Evolutionary conservation across 441 rosid genomes (phyloP).

Genomic region (Erodium moschatum): DNA sequence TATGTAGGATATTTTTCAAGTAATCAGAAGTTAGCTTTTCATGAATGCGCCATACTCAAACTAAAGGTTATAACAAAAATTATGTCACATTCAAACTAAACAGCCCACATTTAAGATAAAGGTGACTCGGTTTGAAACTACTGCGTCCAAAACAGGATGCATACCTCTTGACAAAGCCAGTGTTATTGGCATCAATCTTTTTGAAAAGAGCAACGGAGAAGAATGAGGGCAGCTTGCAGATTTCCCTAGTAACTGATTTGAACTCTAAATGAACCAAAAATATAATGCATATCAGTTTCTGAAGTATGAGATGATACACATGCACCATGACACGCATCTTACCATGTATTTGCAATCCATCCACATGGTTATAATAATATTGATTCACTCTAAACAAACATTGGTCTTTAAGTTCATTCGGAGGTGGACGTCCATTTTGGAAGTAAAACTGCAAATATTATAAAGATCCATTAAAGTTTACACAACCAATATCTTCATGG

Average conservation of each 20-base stretch:
- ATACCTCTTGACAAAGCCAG: constrained; percentile 71
- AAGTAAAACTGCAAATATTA: constrained; percentile 70
- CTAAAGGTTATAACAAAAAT: background rate
- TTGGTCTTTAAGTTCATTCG: constrained; percentile 76
- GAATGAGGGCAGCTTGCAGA: constrained; percentile 94
- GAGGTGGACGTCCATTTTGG: constrained; percentile 75
- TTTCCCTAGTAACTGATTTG: constrained; percentile 71
- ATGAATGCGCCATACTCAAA: background rate
- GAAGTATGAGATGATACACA: constrained; percentile 11
- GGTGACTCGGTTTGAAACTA: background rate
- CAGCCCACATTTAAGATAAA: background rate
- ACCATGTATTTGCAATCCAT: constrained; percentile 84
- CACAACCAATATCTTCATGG: constrained; percentile 11
- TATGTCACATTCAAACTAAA: background rate
- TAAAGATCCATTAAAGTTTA: constrained; percentile 14
- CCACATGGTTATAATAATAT: constrained; percentile 56
- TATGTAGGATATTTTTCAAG: background rate
- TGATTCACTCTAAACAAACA: constrained; percentile 57
- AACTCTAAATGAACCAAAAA: constrained; percentile 45
- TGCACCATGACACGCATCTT: constrained; percentile 15
- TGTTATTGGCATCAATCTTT: constrained; percentile 58
- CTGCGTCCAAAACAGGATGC: background rate
- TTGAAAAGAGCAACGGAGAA: constrained; percentile 66
- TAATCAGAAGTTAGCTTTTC: background rate
- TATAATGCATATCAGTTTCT: constrained; percentile 15